These are phyloP conservation scores for Teratosphaeria gauchensis DNA, from an alignment of 2,329 filamentous ascomycete species.

Conservation along the genomic window DNA sequence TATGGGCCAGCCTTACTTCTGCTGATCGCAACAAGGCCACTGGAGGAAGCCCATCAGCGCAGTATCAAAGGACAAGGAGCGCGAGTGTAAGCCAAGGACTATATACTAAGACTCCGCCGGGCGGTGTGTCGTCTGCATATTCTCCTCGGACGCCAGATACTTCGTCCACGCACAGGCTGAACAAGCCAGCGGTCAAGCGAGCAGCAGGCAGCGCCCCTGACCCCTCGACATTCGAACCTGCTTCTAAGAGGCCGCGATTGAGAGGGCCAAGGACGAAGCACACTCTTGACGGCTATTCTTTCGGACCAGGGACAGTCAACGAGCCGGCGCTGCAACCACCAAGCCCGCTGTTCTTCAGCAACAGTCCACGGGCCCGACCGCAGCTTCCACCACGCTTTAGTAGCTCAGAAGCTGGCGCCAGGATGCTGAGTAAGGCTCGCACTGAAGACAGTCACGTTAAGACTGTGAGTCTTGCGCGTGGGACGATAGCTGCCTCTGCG, in stretches of 20 bases:
- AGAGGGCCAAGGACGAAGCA: conserved; percentile 9
- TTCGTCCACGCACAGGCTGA: background rate
- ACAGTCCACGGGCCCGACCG: conserved; percentile 29
- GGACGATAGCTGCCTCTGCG: conserved; percentile 25
- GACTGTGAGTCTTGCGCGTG: conserved; percentile 43
- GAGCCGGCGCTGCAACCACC: conserved; percentile 7
- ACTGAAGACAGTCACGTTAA: conserved; percentile 42
- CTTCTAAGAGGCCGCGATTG: conserved; percentile 3
- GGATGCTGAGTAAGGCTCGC: conserved; percentile 43
- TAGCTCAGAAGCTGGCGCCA: conserved; percentile 49
- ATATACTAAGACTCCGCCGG: background rate
- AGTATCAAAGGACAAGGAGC: background rate
- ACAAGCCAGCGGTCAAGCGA: conserved; percentile 1
- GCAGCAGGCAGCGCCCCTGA: background rate
- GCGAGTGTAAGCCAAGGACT: background rate
- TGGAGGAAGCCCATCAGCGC: background rate
- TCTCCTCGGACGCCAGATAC: background rate
- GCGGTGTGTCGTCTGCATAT: conserved; percentile 1
- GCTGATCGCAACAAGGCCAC: background rate
- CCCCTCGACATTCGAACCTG: background rate
- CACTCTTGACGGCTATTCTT: conserved; percentile 15
- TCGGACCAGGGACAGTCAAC: conserved; percentile 8
- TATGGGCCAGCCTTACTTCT: background rate
- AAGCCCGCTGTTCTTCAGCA: conserved; percentile 44
- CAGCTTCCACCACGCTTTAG: conserved; percentile 45